These are phyloP conservation scores for Pharus latifolius DNA, from an alignment of 176 grass and related monocot genomes.

Conservation along the genomic window DNA sequence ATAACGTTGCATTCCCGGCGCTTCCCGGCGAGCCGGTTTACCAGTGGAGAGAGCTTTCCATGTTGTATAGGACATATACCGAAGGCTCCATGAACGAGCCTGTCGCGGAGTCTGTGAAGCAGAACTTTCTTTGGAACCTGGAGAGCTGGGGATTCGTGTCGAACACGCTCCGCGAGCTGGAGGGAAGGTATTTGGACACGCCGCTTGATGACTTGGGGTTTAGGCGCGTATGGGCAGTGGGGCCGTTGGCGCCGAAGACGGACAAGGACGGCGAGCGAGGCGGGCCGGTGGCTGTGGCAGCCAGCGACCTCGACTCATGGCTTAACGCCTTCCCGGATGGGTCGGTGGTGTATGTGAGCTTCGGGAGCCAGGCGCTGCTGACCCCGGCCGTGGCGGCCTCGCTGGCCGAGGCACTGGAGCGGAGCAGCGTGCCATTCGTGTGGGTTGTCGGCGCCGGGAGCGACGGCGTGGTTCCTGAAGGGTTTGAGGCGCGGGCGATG, in stretches of 20 bases:
- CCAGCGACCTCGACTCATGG: conserved; percentile 23
- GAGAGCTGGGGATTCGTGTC: conserved; percentile 38
- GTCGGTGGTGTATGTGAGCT: conserved; percentile 48
- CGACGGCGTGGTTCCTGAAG: conserved; percentile 24
- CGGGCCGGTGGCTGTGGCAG: neutral
- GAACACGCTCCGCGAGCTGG: conserved; percentile 37
- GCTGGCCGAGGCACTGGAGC: conserved; percentile 46
- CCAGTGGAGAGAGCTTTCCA: conserved; percentile 39
- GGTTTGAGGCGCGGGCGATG: conserved; percentile 36
- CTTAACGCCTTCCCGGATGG: conserved; percentile 34
- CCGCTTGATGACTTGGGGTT: conserved; percentile 43
- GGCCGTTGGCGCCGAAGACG: conserved; percentile 24
- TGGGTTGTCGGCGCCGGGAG: conserved; percentile 31
- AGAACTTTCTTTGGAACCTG: conserved; percentile 42
- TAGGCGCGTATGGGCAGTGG: conserved; percentile 37
- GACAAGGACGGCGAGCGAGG: neutral
- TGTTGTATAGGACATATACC: conserved; percentile 15
- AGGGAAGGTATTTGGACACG: conserved; percentile 28
- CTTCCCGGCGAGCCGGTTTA: conserved; percentile 23
- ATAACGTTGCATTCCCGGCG: conserved; percentile 12
- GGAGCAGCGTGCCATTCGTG: conserved; percentile 47
- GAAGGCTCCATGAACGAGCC: conserved; percentile 3
- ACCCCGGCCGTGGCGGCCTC: conserved; percentile 17
- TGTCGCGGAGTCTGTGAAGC: conserved; percentile 21
- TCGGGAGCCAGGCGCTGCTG: conserved; percentile 43